Evolutionary conservation across 148 eudicot species (phyloP).

Genomic region (Rhododendron mucronatum): DNA sequence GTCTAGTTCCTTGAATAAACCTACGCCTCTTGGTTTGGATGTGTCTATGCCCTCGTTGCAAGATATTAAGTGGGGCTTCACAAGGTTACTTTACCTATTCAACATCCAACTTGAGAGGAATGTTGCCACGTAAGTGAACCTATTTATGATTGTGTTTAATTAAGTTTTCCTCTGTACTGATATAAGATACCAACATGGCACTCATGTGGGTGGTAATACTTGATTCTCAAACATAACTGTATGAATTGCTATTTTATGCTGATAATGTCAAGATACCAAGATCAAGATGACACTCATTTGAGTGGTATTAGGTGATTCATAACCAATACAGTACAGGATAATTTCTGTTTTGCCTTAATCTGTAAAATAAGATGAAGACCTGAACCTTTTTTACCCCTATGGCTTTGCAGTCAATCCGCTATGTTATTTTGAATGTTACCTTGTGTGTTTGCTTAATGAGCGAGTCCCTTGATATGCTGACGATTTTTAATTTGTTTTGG

Average conservation of each 20-base stretch:
- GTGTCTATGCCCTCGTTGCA: slow-evolving; percentile 62
- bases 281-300: background rate
- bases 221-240: background rate
- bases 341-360: background rate
- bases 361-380: background rate
- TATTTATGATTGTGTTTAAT: slow-evolving; percentile 3
- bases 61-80: slow-evolving; percentile 67
- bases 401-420: background rate
- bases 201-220: background rate
- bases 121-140: slow-evolving; percentile 76
- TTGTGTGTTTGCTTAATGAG: background rate
- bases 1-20: slow-evolving; percentile 69
- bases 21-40: slow-evolving; percentile 74
- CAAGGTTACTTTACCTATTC: slow-evolving; percentile 70
- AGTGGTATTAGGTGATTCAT: background rate
- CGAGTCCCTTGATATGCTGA: background rate
- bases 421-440: background rate
- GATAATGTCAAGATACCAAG: background rate
- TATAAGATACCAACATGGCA: background rate
- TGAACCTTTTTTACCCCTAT: background rate
- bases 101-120: slow-evolving; percentile 87
- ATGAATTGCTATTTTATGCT: background rate
- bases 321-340: background rate
- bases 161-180: background rate
- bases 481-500: background rate